Conservation (phyloP, 352 stramenopile species). For the Pythium plurisporium region DNA sequence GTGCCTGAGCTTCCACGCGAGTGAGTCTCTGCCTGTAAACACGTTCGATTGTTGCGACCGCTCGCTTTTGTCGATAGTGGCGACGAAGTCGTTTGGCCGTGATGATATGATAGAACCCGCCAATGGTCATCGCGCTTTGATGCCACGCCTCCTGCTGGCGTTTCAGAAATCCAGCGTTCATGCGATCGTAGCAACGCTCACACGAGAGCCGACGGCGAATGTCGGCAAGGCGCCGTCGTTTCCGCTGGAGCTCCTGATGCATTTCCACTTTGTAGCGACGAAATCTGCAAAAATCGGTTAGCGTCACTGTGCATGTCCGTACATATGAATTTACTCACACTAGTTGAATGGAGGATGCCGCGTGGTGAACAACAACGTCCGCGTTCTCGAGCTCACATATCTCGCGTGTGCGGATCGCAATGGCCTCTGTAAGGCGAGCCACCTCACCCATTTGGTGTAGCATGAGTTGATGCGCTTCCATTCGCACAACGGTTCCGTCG, state of each 20-base stretch:
- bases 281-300: slow-evolving; percentile 19
- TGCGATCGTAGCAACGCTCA: slow-evolving; percentile 38
- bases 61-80: slow-evolving; percentile 22
- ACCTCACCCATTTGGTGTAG: slow-evolving; percentile 30
- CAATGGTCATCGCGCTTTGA: slow-evolving; percentile 20
- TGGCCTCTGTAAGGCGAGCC: slow-evolving; percentile 16
- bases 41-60: slow-evolving; percentile 23
- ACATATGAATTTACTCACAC: slow-evolving; percentile 2
- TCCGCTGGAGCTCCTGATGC: background rate
- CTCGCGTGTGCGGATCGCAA: slow-evolving; percentile 7
- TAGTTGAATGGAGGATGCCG: slow-evolving; percentile 33
- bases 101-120: slow-evolving; percentile 31
- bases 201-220: slow-evolving; percentile 25
- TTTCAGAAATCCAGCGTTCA: slow-evolving; percentile 26
- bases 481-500: slow-evolving; percentile 28
- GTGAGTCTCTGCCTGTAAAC: slow-evolving; percentile 22
- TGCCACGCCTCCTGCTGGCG: slow-evolving; percentile 22
- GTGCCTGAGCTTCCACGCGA: slow-evolving; percentile 15
- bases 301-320: background rate
- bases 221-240: slow-evolving; percentile 11
- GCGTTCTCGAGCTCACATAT: slow-evolving; percentile 13
- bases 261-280: slow-evolving; percentile 15
- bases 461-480: slow-evolving; percentile 30
- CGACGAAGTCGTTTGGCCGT: slow-evolving; percentile 24
- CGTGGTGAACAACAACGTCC: slow-evolving; percentile 23